phyloP scores from a whole-genome alignment of 2,329 filamentous ascomycete species.

The Colletotrichum echinochloae region DNA sequence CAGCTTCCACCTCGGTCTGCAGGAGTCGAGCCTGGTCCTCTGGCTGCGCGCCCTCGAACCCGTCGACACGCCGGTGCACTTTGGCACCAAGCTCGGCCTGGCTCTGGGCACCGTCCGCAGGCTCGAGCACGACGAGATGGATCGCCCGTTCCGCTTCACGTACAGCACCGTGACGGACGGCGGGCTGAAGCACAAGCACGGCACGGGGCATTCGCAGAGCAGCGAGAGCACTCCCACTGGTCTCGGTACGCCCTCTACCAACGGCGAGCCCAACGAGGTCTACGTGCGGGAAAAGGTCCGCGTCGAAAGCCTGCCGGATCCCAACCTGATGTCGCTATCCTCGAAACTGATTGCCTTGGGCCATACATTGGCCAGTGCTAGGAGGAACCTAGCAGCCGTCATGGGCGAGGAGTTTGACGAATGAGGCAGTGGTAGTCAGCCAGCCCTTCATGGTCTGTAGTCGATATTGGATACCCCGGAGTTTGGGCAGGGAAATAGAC shows the following conservation, averaged over 20 bases:
- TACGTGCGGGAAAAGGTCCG: constrained; percentile 90
- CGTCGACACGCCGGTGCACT: constrained; percentile 69
- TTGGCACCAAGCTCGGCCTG: constrained; percentile 75
- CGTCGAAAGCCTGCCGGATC: constrained; percentile 85
- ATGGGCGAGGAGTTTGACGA: constrained; percentile 71
- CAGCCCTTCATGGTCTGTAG: background rate
- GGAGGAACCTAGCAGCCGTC: constrained; percentile 79
- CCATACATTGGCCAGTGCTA: constrained; percentile 76
- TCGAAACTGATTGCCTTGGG: constrained; percentile 85
- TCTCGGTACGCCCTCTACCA: constrained; percentile 32
- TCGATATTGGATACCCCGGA: constrained; percentile 44
- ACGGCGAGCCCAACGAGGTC: constrained; percentile 67
- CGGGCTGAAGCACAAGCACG: constrained; percentile 40
- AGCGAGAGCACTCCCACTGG: constrained; percentile 23
- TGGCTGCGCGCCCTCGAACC: constrained; percentile 78
- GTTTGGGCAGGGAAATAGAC: constrained; percentile 13
- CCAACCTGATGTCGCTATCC: constrained; percentile 83
- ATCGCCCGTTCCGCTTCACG: constrained; percentile 77
- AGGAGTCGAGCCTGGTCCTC: constrained; percentile 77
- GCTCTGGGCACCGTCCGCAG: constrained; percentile 75
- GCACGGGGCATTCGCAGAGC: constrained; percentile 25
- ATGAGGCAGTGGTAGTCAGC: background rate
- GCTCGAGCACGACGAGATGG: constrained; percentile 83
- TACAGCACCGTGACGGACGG: constrained; percentile 47
- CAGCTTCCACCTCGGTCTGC: constrained; percentile 79